A percentile compares a stretch with the other conserved stretches of the same genome.
Evolutionary conservation across 2,329 filamentous ascomycete species (phyloP).

Genomic region (Aspergillus alliaceus): DNA sequence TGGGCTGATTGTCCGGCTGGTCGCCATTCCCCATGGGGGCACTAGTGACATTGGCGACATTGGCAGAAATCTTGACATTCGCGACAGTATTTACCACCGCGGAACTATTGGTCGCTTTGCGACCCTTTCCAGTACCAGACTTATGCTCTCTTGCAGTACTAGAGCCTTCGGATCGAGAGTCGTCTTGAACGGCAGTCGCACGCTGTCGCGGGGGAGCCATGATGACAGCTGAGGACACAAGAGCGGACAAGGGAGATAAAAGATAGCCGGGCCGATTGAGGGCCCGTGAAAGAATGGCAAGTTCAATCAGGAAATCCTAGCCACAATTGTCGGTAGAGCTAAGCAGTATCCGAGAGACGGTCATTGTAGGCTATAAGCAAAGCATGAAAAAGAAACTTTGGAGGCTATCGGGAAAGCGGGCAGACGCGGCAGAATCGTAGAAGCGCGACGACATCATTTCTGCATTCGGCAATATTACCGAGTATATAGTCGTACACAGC

Average conservation of each 20-base stretch:
- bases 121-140: slow-evolving; percentile 30
- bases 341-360: not conserved
- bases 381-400: slow-evolving; percentile 12
- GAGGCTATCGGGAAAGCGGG: slow-evolving; percentile 21
- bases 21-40: slow-evolving; percentile 24
- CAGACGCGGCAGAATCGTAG: slow-evolving; percentile 31
- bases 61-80: slow-evolving; percentile 18
- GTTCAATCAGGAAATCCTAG: not conserved
- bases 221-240: slow-evolving; percentile 11
- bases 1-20: slow-evolving; percentile 26
- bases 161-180: slow-evolving; percentile 50
- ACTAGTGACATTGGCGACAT: slow-evolving; percentile 30
- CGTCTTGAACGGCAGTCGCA: slow-evolving; percentile 40
- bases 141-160: slow-evolving; percentile 42
- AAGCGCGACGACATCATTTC: slow-evolving; percentile 26
- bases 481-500: not conserved
- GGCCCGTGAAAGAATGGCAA: not conserved
- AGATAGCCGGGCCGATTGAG: not conserved
- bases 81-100: slow-evolving; percentile 11
- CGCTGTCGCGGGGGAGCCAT: slow-evolving; percentile 51
- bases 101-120: slow-evolving; percentile 27
- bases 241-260: slow-evolving; percentile 1
- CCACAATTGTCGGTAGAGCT: not conserved
- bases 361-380: slow-evolving; percentile 7
- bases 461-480: slow-evolving; percentile 19